Base-by-base conservation (phyloP, 1,139 yeast species). In the Yamadazyma triangularis region DNA sequence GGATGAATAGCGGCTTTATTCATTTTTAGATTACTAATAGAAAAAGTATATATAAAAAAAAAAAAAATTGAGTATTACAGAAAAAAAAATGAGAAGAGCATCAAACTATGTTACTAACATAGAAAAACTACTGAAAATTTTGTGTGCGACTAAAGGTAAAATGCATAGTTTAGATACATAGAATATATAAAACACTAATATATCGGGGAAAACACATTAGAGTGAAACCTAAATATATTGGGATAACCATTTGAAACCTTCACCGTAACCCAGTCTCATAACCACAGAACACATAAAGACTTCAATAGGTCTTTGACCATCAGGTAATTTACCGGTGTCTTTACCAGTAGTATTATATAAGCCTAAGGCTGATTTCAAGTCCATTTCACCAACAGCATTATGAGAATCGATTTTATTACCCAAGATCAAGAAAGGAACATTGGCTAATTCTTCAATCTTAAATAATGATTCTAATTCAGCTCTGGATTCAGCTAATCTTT, bases 391-490 rank as follows among this genome's bases (percentile, higher is more conserved):
- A 33, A 91, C 96, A 29, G 98, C 99, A 44, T 77, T 77, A 41
- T 94, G 85, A 37, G 87, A 81, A 57, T 91, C 99, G 52, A 93
- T 91, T 70, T 91, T 91, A 75, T 91, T 91, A 58, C 98, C 98
- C 56, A 91, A 75, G 42, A 91, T 73, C 53, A 91, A 78, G 60
- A 93, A 91, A 26, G 98, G 98, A 40, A 91, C 98, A 36, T 70
- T 73, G 40, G 76, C 66, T 52, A 91, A 79, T 62, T 91, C 98
- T 57, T 89, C 95, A 53, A 91, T 91, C 51, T 80, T 82, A 57
- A 91, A 83, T 45, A 91, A 73, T 23, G 94, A 89, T 53, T 91
- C 97, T 56, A 91, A 75, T 66, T 91, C 98, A 25, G 89, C 88
- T 65, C 86, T 84, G 36, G 95, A 83, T 68, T 91, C 99, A 42